Evolutionary conservation across 202 grass and related monocot species (phyloP), one percentile per base, ranked within the genome.

Genomic region (Brachypodium distachyon): DNA sequence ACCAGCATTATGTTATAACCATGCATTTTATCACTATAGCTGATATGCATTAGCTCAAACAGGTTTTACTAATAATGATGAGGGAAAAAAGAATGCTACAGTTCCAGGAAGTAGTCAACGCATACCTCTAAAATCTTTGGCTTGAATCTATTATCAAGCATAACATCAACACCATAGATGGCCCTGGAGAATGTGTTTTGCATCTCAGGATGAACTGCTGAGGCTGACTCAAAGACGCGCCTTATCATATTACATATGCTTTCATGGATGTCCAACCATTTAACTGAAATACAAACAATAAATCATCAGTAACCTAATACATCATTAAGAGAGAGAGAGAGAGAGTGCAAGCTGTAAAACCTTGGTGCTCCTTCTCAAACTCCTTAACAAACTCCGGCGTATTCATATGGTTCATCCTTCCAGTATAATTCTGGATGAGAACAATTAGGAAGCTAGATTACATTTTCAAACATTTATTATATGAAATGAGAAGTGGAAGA

Each of bases 291-390:
- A 51, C 52, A 39, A 49, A 41, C 36, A 61, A 59, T 23, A 49
- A 19, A 17, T 84, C 4, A 17, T 84, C 4, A 77, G 23, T 42
- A 68, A 50, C 7, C 1, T 28, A 40, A 58, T 27, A 37, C 23
- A 61, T 10, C 19, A 28, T 44, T 43, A 46, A 76, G n/a, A 55
- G 56, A 71, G n/a, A n/a, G n/a, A 55, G 51, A 75, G 40, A 76
- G 31, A 61, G 10, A 61, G 73, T 67, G 36, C 31, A 53, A 23
- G 40, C 53, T 57, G 52, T 43, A 49, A 28, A 70, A 98, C 91
- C 95, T 98, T 90, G 89, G 75, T 94, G 91, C 74, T 97, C 95
- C 82, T 92, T 90, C 82, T 94, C 89, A 44, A 97, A 97, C 77
- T 88, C 91, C 80, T 84, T 82, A 56, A 94, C 58, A 13, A 97